Base-by-base conservation (phyloP, 2,329 filamentous ascomycete species). In the Aspergillus fumigatus region DNA sequence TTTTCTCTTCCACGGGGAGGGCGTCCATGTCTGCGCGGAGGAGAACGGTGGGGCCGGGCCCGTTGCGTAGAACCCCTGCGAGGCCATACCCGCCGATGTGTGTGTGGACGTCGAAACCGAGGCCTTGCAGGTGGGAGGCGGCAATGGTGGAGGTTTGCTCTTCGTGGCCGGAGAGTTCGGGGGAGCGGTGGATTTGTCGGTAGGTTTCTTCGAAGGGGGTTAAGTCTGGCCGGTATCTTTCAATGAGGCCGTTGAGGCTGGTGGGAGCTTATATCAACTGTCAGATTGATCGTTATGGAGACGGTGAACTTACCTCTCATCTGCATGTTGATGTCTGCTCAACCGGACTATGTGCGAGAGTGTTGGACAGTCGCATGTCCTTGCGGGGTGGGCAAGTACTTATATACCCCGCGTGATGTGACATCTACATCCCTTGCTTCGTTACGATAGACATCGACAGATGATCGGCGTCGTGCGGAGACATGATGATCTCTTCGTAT, bases 1-100 rank as follows among this genome's bases (percentile, higher is more conserved):
- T 86, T 21, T 74, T 69, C 66, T 88, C 85, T 54, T 77, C 62
- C 0, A 87, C 73, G 0, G 85, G 84, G 0, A 88, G 71, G 0
- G 78, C 85, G 62, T 88, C 85, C 59, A 86, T 84, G 55, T 88
- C 85, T 0, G 85, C 83, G 2, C 85, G 79, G 0, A 87, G 73
- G 0, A 87, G 75, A 1, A 88, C 69, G 0, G 77, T 85, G 1
- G 77, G 77, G 0, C 84, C 84, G 0, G 65, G 45, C 0, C 83
- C 84, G 63, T 88, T 87, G 51, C 67, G 65, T 3, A 86, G 71
- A 1, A 86, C 73, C 0, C 78, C 85, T 1, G 80, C 80, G 4
- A 88, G 67, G 4, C 85, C 85, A 58, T 83, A 74, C 0, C 84
- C 84, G 27, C 85, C 85, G 14, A 88, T 85, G 26, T 74, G 65